Base-by-base conservation (phyloP, 2,329 filamentous ascomycete genomes). In the Dactylellina leptospora region DNA sequence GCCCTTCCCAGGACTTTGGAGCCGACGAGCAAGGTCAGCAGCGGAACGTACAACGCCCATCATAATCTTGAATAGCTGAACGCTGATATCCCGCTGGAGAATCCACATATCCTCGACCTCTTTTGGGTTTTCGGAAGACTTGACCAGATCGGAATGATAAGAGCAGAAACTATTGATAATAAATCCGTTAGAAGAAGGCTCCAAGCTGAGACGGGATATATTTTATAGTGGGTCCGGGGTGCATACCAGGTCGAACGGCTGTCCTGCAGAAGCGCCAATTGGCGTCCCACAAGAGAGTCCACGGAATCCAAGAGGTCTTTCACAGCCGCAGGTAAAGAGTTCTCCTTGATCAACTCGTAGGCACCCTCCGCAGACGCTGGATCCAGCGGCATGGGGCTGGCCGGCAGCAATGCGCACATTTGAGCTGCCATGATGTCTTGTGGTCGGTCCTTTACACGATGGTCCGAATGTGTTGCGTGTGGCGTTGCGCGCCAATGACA, bases 21-120 rank as follows among this genome's bases (percentile, higher is more conserved):
- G 45, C 9, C 58, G 50, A 38, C 58, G 58, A 40, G 66, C 66
- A 6, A 71, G 51, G 30, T 71, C 58, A 20, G 58, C 66, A n/a
- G 66, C 66, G 16, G 66, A 71, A 51, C 66, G 66, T 27, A 71
- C 47, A 5, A 71, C 66, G 1, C 58, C 58, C 66, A 71, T 71
- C 66, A 71, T 71, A n/a, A 51, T 63, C 51, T 71, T 71, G 66
- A 71, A 71, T n/a, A 71, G 51, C 20, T 71, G 66, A 0, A 59
- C 66, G 44, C 55, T 61, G 27, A 71, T 71, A 58, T 71, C 66
- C 23, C 66, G 58, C 30, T 71, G 66, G 22, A 71, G 66, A 25
- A 71, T 54, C 66, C 66, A 71, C 66, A 71, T 71, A 27, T 59
- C 51, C 16, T 71, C 66, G 13, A 71, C 38, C 36, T 71, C 25